Base-by-base conservation (phyloP, 1,284 basidiomycete species). In the Austroboletus novae-zelandiae region DNA sequence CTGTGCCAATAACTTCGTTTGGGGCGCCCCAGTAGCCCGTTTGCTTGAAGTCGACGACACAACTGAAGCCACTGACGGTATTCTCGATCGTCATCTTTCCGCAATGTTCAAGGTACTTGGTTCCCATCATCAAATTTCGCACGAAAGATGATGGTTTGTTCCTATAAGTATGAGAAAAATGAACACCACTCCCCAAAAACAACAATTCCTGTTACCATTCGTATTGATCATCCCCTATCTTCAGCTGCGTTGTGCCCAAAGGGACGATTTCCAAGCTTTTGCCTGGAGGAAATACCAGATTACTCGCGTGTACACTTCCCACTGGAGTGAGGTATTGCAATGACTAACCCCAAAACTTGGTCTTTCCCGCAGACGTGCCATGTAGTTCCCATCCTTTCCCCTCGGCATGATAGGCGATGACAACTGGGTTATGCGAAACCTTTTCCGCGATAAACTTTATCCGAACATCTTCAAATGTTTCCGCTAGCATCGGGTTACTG, bases 371-470 rank as follows among this genome's bases (percentile, higher is more conserved):
- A 31, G 83, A 86, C 1, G 84, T 89, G 36, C 79, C 86, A 58
- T 75, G 78, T 29, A 90, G 67, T 63, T 86, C 80, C 89, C 91
- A 94, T 13, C 80, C 78, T 37, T 78, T 69, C 13, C 91, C 90
- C 62, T 91, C 81, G 5, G 89, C 89, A 61, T 91, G 87, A 69
- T 88, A 91, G 8, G 91, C 91, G 62, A 94, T 81, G 60, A 92
- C 74, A 41, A 90, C 75, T 9, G 93, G 93, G 58, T 91, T 84
- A 66, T 95, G 93, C 42, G 81, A 82, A 48, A 94, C 91, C 73
- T 95, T 95, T 71, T 95, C 92, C 45, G 89, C 84, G 45, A 95
- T 78, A 64, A 94, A 92, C 51, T 80, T 84, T 76, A 84, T 85
- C 42, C 91, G 80, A 30, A 75, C 61, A 55, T 91, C 87, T 67